Evolutionary conservation across 2,329 filamentous ascomycete species (phyloP).

Genomic region (Dactylellina leptospora): DNA sequence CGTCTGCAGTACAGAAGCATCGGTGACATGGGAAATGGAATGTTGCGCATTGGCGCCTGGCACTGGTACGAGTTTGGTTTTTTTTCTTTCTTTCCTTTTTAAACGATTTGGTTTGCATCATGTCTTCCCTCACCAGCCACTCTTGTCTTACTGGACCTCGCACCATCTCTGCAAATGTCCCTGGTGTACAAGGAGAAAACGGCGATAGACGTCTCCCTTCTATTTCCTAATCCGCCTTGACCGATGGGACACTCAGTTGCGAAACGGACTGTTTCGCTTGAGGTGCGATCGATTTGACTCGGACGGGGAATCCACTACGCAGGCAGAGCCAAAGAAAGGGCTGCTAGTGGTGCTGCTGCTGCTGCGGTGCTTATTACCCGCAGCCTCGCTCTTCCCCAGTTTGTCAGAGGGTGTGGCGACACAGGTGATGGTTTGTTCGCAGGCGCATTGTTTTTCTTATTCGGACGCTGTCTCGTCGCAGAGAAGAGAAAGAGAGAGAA

Average conservation of each 20-base stretch:
- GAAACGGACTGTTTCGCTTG: constrained; percentile 45
- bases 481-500: neutral
- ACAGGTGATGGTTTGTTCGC: constrained; percentile 47
- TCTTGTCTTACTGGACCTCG: constrained; percentile 49
- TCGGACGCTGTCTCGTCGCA: constrained; percentile 33
- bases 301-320: neutral
- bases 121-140: constrained; percentile 52
- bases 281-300: constrained; percentile 22
- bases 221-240: constrained; percentile 37
- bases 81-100: constrained; percentile 12
- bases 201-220: constrained; percentile 46
- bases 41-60: constrained; percentile 53
- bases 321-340: neutral
- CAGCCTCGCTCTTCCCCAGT: constrained; percentile 51
- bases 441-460: constrained; percentile 54
- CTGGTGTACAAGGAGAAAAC: constrained; percentile 48
- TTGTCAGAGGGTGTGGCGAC: constrained; percentile 50
- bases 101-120: constrained; percentile 23
- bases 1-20: constrained; percentile 35
- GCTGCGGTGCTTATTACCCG: constrained; percentile 28
- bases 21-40: constrained; percentile 53
- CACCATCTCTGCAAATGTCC: constrained; percentile 44
- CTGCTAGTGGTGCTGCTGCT: no score
- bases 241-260: constrained; percentile 20
- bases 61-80: constrained; percentile 46